A percentile compares a stretch with the other conserved stretches of the same genome.
These are phyloP conservation scores for Alloteropsis semialata DNA, from an alignment of 176 grass and related monocot genomes.

Conservation along the genomic window DNA sequence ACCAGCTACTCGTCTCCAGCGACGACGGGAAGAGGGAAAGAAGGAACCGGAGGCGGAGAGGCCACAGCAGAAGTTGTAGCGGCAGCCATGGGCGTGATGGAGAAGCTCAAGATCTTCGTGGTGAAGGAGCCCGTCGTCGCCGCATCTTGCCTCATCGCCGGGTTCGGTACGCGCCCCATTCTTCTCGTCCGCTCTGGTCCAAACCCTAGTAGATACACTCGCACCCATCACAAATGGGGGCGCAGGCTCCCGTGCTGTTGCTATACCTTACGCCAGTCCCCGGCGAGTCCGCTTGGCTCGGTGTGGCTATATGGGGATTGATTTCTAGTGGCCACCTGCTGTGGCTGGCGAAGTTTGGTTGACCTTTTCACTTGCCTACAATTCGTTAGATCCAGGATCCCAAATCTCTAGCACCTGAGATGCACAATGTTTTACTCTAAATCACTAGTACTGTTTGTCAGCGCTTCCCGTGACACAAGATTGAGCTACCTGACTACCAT, in stretches of 20 bases:
- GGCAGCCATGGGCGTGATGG: constrained; percentile 57
- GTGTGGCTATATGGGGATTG: background rate
- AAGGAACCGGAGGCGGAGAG: background rate
- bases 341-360: background rate
- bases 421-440: background rate
- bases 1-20: background rate
- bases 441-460: background rate
- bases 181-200: background rate
- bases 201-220: constrained; percentile 25
- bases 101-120: constrained; percentile 83
- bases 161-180: constrained; percentile 51
- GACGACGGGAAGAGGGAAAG: constrained; percentile 25
- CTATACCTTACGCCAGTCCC: background rate
- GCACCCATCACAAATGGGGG: background rate
- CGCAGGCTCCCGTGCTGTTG: background rate
- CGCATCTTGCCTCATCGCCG: constrained; percentile 89
- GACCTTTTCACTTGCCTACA: background rate
- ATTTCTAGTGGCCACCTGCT: rapidly evolving
- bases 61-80: background rate
- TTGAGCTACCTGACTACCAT: background rate
- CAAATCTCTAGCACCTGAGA: background rate
- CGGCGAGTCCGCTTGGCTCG: too few relatives aligned
- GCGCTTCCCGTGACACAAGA: background rate
- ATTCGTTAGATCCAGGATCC: constrained; percentile 16
- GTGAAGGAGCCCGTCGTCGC: constrained; percentile 79